Conservation (phyloP, 257 asterid species). For the Paulownia fortunei region DNA sequence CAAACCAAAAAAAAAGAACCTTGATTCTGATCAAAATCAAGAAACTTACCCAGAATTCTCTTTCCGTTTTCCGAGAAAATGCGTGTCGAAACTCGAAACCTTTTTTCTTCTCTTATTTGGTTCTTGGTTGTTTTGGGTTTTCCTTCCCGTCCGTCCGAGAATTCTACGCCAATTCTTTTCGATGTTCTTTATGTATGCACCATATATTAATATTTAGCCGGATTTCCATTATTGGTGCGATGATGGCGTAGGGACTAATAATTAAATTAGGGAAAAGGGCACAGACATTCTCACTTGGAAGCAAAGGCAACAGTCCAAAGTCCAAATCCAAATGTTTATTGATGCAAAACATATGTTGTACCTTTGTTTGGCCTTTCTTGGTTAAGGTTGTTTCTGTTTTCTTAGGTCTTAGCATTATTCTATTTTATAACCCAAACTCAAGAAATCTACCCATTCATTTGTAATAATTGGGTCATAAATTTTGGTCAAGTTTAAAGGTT, state of each 20-base stretch:
- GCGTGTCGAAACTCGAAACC: not conserved
- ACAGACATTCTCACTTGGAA: constrained; percentile 48
- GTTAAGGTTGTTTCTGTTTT: not conserved
- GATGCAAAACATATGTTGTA: not conserved
- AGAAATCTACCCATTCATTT: not conserved
- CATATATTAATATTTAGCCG: constrained; percentile 26
- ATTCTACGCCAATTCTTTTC: constrained; percentile 35
- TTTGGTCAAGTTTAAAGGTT: not conserved
- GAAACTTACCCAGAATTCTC: constrained; percentile 34
- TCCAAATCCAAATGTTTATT: constrained; percentile 24
- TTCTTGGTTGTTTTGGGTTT: constrained; percentile 24
- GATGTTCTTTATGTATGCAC: constrained; percentile 37
- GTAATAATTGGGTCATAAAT: not conserved
- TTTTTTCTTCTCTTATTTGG: not conserved
- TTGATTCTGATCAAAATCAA: constrained; percentile 35
- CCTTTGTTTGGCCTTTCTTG: constrained; percentile 9
- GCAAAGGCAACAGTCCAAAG: constrained; percentile 39
- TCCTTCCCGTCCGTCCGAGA: constrained; percentile 23
- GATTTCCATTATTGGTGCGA: constrained; percentile 25
- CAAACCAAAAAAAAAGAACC: constrained; percentile 13
- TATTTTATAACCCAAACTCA: not conserved
- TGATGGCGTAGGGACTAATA: constrained; percentile 28
- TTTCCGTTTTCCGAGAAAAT: constrained; percentile 5
- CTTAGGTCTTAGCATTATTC: not conserved
- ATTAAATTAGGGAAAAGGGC: constrained; percentile 34